Evolutionary conservation across 2,329 filamentous ascomycete genomes (phyloP).

Genomic region (Dissoconium aciculare): DNA sequence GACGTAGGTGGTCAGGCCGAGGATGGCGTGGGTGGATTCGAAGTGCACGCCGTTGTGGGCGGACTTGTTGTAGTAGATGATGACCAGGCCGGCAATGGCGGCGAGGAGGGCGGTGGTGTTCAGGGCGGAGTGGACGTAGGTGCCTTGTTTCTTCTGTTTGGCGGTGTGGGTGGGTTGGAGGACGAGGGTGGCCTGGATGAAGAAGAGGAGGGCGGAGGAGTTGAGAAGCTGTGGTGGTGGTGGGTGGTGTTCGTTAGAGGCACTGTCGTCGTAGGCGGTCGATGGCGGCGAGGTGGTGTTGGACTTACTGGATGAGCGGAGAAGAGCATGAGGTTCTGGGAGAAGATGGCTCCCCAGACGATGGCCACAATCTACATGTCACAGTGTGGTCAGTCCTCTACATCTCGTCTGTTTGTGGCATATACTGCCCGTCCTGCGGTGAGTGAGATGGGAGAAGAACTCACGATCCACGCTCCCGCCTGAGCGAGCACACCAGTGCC

Average conservation of each 20-base stretch:
- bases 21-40: conserved; percentile 62
- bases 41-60: conserved; percentile 55
- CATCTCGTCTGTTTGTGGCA: neutral
- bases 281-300: neutral
- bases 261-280: conserved; percentile 3
- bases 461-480: conserved; percentile 55
- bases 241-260: conserved; percentile 1
- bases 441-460: no score
- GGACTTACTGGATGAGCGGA: conserved; percentile 64
- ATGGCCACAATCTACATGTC: conserved; percentile 47
- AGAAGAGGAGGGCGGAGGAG: conserved; percentile 51
- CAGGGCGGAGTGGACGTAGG: conserved; percentile 52
- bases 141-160: conserved; percentile 52
- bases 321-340: conserved; percentile 61
- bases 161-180: conserved; percentile 75
- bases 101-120: conserved; percentile 49
- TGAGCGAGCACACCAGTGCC: conserved; percentile 74
- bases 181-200: conserved; percentile 66
- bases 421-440: no score
- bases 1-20: conserved; percentile 64
- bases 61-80: conserved; percentile 78
- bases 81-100: conserved; percentile 48
- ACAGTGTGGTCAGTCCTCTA: conserved; percentile 1
- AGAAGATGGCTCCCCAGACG: conserved; percentile 65
- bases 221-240: conserved; percentile 21